phyloP scores from a whole-genome alignment of 75 land plant genomes.

The Adiantum capillusveneris region DNA sequence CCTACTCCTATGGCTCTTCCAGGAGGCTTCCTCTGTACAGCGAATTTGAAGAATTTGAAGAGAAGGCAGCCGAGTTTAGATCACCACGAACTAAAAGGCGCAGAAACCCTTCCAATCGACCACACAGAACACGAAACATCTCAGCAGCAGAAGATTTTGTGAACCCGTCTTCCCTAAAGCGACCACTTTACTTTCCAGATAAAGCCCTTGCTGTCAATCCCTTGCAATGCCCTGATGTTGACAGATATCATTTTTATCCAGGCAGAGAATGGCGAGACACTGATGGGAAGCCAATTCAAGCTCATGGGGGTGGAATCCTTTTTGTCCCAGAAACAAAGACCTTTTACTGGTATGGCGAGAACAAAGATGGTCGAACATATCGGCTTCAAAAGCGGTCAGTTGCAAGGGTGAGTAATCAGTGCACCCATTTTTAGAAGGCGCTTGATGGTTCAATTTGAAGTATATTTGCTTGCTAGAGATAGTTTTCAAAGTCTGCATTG shows the following conservation, averaged over 20 bases:
- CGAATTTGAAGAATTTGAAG: slow-evolving; percentile 56
- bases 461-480: no score
- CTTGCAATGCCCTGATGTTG: slow-evolving; percentile 28
- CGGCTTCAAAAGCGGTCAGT: slow-evolving; percentile 57
- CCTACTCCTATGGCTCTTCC: slow-evolving; percentile 15
- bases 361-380: slow-evolving; percentile 89
- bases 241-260: slow-evolving; percentile 51
- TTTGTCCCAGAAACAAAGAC: slow-evolving; percentile 57
- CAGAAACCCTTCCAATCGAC: slow-evolving; percentile 37
- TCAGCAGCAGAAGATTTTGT: slow-evolving; percentile 60
- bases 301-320: slow-evolving; percentile 96
- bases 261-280: slow-evolving; percentile 84
- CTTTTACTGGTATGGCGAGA: slow-evolving; percentile 98
- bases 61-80: slow-evolving; percentile 5
- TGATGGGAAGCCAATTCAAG: slow-evolving; percentile 88
- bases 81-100: slow-evolving; percentile 6
- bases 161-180: slow-evolving; percentile 51
- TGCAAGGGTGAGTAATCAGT: slow-evolving; percentile 86
- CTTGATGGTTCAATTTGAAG: no score
- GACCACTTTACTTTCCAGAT: slow-evolving; percentile 61
- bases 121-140: slow-evolving; percentile 36
- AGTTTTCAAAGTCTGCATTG: no score
- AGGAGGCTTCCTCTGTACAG: slow-evolving; percentile 23
- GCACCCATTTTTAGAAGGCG: no score
- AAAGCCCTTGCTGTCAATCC: slow-evolving; percentile 57